Evolutionary conservation across 2,329 filamentous ascomycete genomes (phyloP), one percentile per base, ranked within the genome.

Genomic region (Xylariales sp.): DNA sequence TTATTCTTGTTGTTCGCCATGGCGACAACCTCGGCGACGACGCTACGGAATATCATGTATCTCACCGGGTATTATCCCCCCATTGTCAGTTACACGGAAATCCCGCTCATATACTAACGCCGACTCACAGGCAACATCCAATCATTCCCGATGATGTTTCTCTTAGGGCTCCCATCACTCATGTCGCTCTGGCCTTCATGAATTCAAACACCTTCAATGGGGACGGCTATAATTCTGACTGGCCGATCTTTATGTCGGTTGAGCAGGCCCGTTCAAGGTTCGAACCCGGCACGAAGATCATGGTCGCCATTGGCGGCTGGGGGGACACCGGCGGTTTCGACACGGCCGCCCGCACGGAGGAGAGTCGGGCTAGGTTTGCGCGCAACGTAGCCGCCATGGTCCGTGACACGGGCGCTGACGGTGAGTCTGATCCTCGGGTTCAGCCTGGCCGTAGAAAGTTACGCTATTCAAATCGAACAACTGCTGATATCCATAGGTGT

Each of bases 291-390:
- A 84, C 85, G 57, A 88, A 90, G 75, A 78, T 91, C 16, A 86
- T 89, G 82, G 83, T 91, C 66, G 86, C 89, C 18, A 84, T 91
- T 50, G 90, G 89, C 14, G 89, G 89, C 34, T 91, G 89, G 89
- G 89, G 85, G 1, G 88, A 91, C 65, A 86, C 85, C 0, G 73
- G 75, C 12, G 89, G 88, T 0, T 91, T 91, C 75, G 80, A 81
- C 3, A 74, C 66, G 1, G 87, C 81, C 2, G 83, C 84, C 3
- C 83, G 82, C 48, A 83, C 82, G 1, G 80, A 85, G 1, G 75
- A 78, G 8, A 81, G 78, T 6, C 85, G 87, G 0, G 75, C 81
- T 50, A 78, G 71, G 14, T 91, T 87, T 63, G 90, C 89, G 16
- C 81, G 81, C 55, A 90, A 90, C 70, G 80, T 91, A 2, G 85